Evolutionary conservation across 148 eudicot species (phyloP), one percentile per base, ranked within the genome.

Genomic region (Pouteria glomerata): DNA sequence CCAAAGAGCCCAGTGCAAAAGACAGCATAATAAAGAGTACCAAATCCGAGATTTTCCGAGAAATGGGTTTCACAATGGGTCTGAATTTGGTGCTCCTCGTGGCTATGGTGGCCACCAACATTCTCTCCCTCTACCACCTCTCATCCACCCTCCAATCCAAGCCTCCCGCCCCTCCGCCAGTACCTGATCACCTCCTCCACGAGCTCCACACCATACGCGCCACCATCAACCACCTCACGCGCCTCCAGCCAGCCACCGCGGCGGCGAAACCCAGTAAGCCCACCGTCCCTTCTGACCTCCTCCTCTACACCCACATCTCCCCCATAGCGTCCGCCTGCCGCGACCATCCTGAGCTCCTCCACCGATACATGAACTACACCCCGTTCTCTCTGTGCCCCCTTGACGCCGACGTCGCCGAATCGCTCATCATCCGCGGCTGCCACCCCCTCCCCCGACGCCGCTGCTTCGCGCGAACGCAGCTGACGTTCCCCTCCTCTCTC

Each of bases 121-220:
- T 93, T 29, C 90, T 93, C 69, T 93, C 97, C 3, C 84, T 91
- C 41, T 90, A 93, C 92, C 95, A 90, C 73, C 98, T 93, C 76
- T 84, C 97, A 55, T 56, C 89, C 79, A 85, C 84, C 59, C 74
- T 84, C 85, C 82, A 78, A 66, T 72, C 94, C 71, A 23, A 53
- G 26, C 62, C 81, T 24, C 71, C 76, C 18, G 8, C 80, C 37
- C 27, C 69, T 21, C 73, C 62, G 27, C 74, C 69, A 0, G 84
- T 90, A 51, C 97, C 97, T 7, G 84, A 81, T 42, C 87, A 92
- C 81, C 97, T 92, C 33, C 64, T 92, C 75, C 93, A 66, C 47
- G 96, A 92, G 53, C 93, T 92, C 59, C 73, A 79, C 66, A 90
- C 97, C 75, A 86, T 92, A 77, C 93, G 93, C 82, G 93, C 97